phyloP scores from a whole-genome alignment of 441 rosid species.

The Pelargonium australe region DNA sequence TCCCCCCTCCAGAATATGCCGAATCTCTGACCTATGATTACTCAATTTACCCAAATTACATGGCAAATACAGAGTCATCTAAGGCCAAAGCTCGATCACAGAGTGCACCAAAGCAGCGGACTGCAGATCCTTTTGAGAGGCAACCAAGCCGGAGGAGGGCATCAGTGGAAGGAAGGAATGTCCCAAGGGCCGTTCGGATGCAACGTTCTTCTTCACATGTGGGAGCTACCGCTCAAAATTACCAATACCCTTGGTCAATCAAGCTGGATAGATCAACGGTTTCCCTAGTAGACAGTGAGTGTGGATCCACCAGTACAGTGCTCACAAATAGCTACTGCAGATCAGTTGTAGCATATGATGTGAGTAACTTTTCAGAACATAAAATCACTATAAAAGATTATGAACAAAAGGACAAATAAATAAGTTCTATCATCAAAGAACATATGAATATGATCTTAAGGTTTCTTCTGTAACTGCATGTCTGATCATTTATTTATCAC shows the following conservation, averaged over 20 bases:
- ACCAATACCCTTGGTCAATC: constrained; percentile 62
- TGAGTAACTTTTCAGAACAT: background rate
- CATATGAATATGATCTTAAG: too few species aligned
- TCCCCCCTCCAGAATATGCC: constrained; percentile 24
- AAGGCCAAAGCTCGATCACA: constrained; percentile 60
- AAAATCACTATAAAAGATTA: background rate
- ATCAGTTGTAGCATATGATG: constrained; percentile 40
- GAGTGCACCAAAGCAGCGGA: constrained; percentile 55
- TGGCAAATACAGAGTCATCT: constrained; percentile 67
- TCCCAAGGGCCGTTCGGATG: constrained; percentile 26
- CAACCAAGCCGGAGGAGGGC: constrained; percentile 41
- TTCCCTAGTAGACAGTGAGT: constrained; percentile 66
- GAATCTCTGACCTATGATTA: background rate
- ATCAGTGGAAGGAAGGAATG: constrained; percentile 49
- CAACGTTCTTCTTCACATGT: constrained; percentile 14
- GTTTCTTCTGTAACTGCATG: background rate
- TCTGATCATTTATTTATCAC: background rate
- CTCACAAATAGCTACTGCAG: constrained; percentile 66
- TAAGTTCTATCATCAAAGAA: too few species aligned
- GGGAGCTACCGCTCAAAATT: constrained; percentile 49
- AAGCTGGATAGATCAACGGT: constrained; percentile 68
- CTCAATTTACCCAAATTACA: constrained; percentile 45
- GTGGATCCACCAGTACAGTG: constrained; percentile 75
- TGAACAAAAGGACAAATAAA: background rate
- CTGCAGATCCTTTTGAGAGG: constrained; percentile 45